Base-by-base conservation (phyloP, 2,329 filamentous ascomycete species). In the Alternaria tenuissima region DNA sequence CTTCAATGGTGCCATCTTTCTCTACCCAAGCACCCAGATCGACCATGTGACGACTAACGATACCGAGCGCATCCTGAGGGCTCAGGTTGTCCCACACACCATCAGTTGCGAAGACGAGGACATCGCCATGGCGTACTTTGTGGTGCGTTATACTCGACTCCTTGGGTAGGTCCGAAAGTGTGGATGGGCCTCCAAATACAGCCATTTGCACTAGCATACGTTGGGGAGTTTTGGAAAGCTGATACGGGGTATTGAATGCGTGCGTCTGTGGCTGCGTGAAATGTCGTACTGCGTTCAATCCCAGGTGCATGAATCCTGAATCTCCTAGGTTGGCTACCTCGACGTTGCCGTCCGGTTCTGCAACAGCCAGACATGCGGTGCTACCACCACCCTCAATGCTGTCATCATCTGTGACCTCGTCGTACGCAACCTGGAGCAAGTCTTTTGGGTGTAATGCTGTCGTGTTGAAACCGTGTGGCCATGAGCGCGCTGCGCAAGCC, bases 71-170 rank as follows among this genome's bases (percentile, higher is more conserved):
- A 67, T 99, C 93, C 73, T 96, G 91, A 71, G 93, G 91, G 73
- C 92, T 95, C 32, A 99, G 84, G 71, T 99, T 99, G 78, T 99
- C 95, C 86, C 95, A 95, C 5, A 98, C 91, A 4, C 95, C 95
- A 78, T 99, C 95, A 0, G 93, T 97, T 2, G 93, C 95, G 68
- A 99, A 91, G 18, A 99, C 81, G n/a, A 98, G 83, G 2, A 99
- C 90, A 76, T 99, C 95, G 20, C 95, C 95, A 77, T 98, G 93
- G 65, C 91, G 89, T 56, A 98, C 86, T 42, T 83, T 80, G 76
- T 96, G 89, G 60, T 88, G 88, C 16, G 90, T 90, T 28, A 96
- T 86, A 74, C 92, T 91, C 20, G 95, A 92, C 73, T 98, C 92
- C 65, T 88, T 86, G 12, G 95, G 95, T 58, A 90, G 85, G 79